A percentile compares a stretch with the other conserved stretches of the same genome.
Conservation (phyloP, 169 alveolate genomes). For the Theileria equi region DNA sequence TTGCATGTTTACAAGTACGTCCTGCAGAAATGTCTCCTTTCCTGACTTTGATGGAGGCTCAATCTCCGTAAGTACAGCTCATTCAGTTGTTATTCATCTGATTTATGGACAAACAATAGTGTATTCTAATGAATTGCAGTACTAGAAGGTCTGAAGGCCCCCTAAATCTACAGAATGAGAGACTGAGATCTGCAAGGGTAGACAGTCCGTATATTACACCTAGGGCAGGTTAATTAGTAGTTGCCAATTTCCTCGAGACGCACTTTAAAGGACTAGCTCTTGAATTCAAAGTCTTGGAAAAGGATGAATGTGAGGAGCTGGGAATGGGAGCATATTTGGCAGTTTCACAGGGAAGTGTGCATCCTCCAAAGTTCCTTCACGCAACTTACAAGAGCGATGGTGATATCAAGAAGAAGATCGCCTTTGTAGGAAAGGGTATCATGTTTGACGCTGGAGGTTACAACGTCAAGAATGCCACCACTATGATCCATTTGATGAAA, state of each 20-base stretch:
- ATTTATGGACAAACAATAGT: too few species aligned
- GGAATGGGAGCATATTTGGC: constrained; percentile 85
- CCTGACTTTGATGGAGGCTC: too few species aligned
- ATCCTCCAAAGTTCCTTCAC: constrained; percentile 84
- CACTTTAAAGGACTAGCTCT: constrained; percentile 73
- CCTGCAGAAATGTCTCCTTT: too few species aligned
- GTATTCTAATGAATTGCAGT: too few species aligned
- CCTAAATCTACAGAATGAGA: too few species aligned
- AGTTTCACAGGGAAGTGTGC: constrained; percentile 85
- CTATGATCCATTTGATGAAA: constrained; percentile 77
- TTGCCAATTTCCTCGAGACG: constrained; percentile 68
- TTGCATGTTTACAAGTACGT: too few species aligned
- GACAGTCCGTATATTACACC: too few species aligned
- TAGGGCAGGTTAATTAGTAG: too few species aligned
- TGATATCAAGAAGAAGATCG: constrained; percentile 69
- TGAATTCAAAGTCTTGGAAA: constrained; percentile 67
- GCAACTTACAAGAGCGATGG: constrained; percentile 71
- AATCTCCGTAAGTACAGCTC: too few species aligned
- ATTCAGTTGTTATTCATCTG: too few species aligned
- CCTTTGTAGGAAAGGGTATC: constrained; percentile 93
- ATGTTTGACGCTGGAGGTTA: constrained; percentile 92
- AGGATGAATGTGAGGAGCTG: constrained; percentile 77
- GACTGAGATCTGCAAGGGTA: too few species aligned
- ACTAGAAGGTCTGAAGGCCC: too few species aligned
- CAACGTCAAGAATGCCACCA: constrained; percentile 79